Base-by-base conservation (phyloP, 257 asterid genomes). In the Lycium ferocissimum region DNA sequence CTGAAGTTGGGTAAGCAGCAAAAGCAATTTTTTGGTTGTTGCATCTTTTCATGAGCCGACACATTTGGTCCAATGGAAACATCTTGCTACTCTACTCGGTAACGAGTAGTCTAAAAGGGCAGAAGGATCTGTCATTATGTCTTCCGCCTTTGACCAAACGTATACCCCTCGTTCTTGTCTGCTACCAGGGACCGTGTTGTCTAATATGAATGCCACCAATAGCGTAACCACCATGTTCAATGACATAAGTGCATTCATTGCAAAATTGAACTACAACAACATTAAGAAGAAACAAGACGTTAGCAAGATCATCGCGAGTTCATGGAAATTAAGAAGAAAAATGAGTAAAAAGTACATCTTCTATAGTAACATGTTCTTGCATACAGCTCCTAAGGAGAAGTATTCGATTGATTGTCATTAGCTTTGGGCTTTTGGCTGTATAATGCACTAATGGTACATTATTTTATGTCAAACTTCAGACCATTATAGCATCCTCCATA, bases 101-200 rank as follows among this genome's bases (percentile, higher is more conserved):
- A 94, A 91, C 40, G 88, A 56, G 85, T 96, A 95, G 71, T 90
- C 94, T 9, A 92, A 88, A 15, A 92, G 91, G 18, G 91, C 88
- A 85, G 97, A 88, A 53, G 97, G 93, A 84, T 93, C 93, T 47
- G 90, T 22, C 35, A 81, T 84, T 73, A 93, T 49, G 76, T 95
- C 98, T 87, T 93, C 95, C 37, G 90, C 88, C 53, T 84, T 86
- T 5, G 98, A 96, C 99, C 99, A 96, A 69, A 87, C 62, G 91
- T 96, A 96, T 58, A 89, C 98, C 49, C 98, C 99, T 53, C 98
- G 92, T 84, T 95, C 98, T 88, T 94, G 95, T 86, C 85, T 89
- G 90, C 92, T 94, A 57, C 99, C 97, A 0, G 98, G 99, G 82
- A 91, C 98, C 0, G 98, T 95, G 90, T 95, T 96, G 90, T 96